A percentile compares a stretch with the other conserved stretches of the same genome.
Conservation (phyloP, 257 asterid species). For the Nicotiana undulata region DNA sequence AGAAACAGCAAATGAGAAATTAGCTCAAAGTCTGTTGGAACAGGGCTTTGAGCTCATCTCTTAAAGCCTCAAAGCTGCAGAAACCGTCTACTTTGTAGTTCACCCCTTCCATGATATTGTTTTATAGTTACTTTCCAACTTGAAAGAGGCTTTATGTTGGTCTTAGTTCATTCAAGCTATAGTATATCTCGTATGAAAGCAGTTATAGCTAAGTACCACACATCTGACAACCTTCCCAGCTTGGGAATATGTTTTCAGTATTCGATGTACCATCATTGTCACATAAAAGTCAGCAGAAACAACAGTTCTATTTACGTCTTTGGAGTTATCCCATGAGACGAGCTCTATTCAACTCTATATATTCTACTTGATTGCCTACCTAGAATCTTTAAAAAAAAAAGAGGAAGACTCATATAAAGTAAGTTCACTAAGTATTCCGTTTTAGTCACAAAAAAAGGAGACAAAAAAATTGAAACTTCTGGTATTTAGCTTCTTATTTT, state of each 20-base stretch:
- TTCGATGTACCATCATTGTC: background rate
- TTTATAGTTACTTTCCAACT: background rate
- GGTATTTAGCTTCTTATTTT: background rate
- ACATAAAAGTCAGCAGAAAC: background rate
- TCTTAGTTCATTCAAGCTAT: background rate
- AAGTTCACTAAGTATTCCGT: background rate
- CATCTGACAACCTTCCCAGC: background rate
- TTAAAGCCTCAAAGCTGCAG: slow-evolving; percentile 14
- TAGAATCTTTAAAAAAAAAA: background rate
- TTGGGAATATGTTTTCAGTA: background rate
- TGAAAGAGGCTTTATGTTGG: background rate
- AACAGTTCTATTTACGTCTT: background rate
- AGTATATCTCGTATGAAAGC: background rate
- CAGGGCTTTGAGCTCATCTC: slow-evolving; percentile 74
- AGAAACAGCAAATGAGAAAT: slow-evolving; percentile 54
- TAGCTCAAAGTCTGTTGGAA: slow-evolving; percentile 53
- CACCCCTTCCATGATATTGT: background rate
- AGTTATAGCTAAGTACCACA: background rate
- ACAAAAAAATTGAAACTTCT: background rate
- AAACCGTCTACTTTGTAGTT: slow-evolving; percentile 8
- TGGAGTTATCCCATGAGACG: background rate
- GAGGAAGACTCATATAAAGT: background rate
- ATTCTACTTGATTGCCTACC: slow-evolving; percentile 2
- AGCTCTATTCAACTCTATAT: background rate
- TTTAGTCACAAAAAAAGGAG: background rate